phyloP scores from a whole-genome alignment of 2,329 filamentous ascomycete species.

The Alternaria sp. region DNA sequence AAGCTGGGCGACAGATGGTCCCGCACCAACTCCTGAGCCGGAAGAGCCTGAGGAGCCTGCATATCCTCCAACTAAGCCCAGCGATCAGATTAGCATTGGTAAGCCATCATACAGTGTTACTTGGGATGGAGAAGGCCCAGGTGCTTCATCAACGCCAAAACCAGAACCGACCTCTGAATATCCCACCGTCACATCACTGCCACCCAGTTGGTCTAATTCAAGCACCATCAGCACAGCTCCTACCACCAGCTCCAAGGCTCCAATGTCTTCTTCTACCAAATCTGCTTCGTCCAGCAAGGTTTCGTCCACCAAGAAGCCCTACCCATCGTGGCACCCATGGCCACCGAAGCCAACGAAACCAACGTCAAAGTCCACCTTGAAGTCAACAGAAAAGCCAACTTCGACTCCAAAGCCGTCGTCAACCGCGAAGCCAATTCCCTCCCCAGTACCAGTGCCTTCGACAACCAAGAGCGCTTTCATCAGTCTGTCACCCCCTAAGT shows the following conservation, averaged over 20 bases:
- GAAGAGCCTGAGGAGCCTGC: slow-evolving; percentile 15
- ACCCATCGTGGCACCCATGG: slow-evolving; percentile 19
- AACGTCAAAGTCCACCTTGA: slow-evolving; percentile 4
- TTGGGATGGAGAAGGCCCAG: slow-evolving; percentile 16
- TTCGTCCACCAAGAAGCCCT: slow-evolving; percentile 24
- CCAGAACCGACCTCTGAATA: slow-evolving; percentile 13
- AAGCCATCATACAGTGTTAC: slow-evolving; percentile 14
- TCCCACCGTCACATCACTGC: slow-evolving; percentile 2
- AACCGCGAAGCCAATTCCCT: slow-evolving; percentile 11
- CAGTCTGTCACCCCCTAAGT: slow-evolving; percentile 19
- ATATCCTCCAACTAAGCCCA: slow-evolving; percentile 16
- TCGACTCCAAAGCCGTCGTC: slow-evolving; percentile 6
- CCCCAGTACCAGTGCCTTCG: slow-evolving; percentile 10
- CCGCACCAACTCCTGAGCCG: slow-evolving; percentile 12
- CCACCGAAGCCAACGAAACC: slow-evolving; percentile 17
- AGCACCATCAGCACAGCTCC: neutral
- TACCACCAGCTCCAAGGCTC: neutral
- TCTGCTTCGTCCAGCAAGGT: slow-evolving; percentile 1
- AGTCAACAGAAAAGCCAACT: slow-evolving; percentile 7
- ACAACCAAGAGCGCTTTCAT: slow-evolving; percentile 15
- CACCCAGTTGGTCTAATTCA: slow-evolving; percentile 6
- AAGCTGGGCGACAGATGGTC: slow-evolving; percentile 11
- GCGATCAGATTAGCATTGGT: slow-evolving; percentile 12
- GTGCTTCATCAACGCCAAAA: slow-evolving; percentile 3
- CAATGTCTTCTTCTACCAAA: neutral